Percentiles rank a stretch among this genome's conserved stretches.
Evolutionary conservation across 1,139 yeast species (phyloP).

Genomic region (Yamadazyma oceani): DNA sequence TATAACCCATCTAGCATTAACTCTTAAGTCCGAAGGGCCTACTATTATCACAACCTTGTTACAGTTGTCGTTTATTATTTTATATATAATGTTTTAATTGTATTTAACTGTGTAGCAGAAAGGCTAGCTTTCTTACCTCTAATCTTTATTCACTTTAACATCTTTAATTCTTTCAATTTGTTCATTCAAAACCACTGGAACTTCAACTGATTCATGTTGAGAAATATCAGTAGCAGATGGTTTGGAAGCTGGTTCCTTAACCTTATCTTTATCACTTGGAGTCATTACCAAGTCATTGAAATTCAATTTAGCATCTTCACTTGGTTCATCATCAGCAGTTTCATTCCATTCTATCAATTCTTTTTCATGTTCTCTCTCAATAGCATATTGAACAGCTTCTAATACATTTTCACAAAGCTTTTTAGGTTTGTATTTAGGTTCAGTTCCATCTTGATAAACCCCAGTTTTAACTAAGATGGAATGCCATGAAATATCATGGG

Average conservation of each 20-base stretch:
- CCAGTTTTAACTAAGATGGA: slow-evolving; percentile 86
- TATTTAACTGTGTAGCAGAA: not conserved
- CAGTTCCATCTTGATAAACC: slow-evolving; percentile 78
- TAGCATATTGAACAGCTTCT: slow-evolving; percentile 80
- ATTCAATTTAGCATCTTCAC: slow-evolving; percentile 39
- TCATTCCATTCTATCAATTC: slow-evolving; percentile 75
- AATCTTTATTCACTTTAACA: slow-evolving; percentile 24
- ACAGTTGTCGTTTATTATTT: not conserved
- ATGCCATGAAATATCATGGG: slow-evolving; percentile 81
- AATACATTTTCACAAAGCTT: slow-evolving; percentile 69
- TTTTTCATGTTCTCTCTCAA: slow-evolving; percentile 72
- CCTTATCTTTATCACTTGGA: slow-evolving; percentile 36
- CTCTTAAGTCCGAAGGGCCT: too few relatives aligned
- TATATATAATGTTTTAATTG: too few relatives aligned
- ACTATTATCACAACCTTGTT: not conserved
- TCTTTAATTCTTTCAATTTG: slow-evolving; percentile 41
- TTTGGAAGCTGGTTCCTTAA: slow-evolving; percentile 7
- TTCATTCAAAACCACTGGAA: slow-evolving; percentile 41
- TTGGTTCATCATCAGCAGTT: slow-evolving; percentile 37
- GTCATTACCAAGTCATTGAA: slow-evolving; percentile 52
- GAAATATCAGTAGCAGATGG: slow-evolving; percentile 9
- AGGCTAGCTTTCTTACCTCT: not conserved
- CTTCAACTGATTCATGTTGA: slow-evolving; percentile 44
- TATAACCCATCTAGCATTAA: too few relatives aligned
- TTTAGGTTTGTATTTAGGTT: slow-evolving; percentile 76